Evolutionary conservation across 1,284 basidiomycete genomes (phyloP), one percentile per base, ranked within the genome.

Genomic region (Pyrrhoderma lamaoense): DNA sequence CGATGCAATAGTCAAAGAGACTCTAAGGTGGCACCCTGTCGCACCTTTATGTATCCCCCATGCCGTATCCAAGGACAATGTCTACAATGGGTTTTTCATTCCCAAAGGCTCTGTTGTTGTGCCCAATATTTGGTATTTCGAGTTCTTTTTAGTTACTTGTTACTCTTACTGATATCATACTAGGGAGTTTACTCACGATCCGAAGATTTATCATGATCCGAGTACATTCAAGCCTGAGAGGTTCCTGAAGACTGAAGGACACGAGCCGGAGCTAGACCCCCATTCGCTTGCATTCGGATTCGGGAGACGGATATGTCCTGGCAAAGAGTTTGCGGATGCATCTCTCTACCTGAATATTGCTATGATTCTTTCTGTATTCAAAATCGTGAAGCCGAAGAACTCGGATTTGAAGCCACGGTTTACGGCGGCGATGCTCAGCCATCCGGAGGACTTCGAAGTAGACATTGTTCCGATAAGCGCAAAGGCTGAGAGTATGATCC

Each of bases 51-150:
- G 66, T n/a, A n/a, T 51, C 11, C 47, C 47, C 11, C 47, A 49
- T 40, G n/a, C 38, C 14, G 70, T 69, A 1, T 72, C 64, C 18
- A 68, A 76, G 53, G 79, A 82, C 47, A 79, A 82, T 54, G 60
- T 73, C 1, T 71, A 77, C 54, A 67, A 73, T 42, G 75, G 75
- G 9, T 73, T 73, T 61, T 69, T 72, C 42, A 77, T 79, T 55
- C 77, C 76, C 3, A 71, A 76, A 54, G 75, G 74, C 23, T 63
- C 74, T 3, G 59, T 79, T 42, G 64, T 79, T 3, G 69, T 78
- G 48, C 65, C 70, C 3, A 78, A 79, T 58, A 66, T 76, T 43
- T 74, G 74, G 73, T 75, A 31, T 11, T 31, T 31, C 27, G 27
- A 5, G 27, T 11, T 5, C 27, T 31, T 31, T n/a, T 5, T 31